Conservation (phyloP, 106 monocot genomes). For the Dendrobium chrysotoxum region DNA sequence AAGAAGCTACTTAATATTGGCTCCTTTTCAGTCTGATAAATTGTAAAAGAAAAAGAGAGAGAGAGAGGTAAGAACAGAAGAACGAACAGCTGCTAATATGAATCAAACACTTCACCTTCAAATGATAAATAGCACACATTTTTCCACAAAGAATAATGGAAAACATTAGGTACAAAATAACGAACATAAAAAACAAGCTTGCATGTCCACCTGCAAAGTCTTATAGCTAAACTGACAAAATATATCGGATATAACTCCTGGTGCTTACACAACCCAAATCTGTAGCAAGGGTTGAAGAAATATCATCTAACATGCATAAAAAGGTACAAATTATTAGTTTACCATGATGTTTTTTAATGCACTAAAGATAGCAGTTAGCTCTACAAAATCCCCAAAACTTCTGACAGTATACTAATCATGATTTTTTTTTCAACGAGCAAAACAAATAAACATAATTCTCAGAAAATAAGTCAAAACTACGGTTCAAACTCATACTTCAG, state of each 20-base stretch:
- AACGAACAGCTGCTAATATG: neutral
- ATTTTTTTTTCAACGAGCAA: too few species aligned
- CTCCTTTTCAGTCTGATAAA: conserved; percentile 77
- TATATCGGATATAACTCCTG: neutral
- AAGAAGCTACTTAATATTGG: conserved; percentile 89
- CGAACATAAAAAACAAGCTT: neutral
- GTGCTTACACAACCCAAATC: neutral
- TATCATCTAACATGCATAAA: neutral
- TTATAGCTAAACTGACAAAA: neutral
- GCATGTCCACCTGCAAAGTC: neutral
- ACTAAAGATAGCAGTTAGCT: neutral
- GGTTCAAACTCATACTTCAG: too few species aligned
- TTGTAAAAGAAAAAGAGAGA: neutral
- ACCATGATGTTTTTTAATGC: neutral
- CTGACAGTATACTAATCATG: too few species aligned
- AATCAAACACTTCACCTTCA: neutral
- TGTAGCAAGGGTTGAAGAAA: neutral
- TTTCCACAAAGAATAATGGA: neutral
- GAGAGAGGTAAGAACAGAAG: neutral
- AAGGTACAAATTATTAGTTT: neutral
- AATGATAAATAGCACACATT: neutral
- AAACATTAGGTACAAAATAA: neutral
- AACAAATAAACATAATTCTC: too few species aligned
- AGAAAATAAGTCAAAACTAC: too few species aligned
- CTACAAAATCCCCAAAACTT: too few species aligned